Percentiles rank a stretch among this genome's conserved stretches.
Conservation (phyloP, 1,284 basidiomycete genomes). For the Ganoderma lingzhi region DNA sequence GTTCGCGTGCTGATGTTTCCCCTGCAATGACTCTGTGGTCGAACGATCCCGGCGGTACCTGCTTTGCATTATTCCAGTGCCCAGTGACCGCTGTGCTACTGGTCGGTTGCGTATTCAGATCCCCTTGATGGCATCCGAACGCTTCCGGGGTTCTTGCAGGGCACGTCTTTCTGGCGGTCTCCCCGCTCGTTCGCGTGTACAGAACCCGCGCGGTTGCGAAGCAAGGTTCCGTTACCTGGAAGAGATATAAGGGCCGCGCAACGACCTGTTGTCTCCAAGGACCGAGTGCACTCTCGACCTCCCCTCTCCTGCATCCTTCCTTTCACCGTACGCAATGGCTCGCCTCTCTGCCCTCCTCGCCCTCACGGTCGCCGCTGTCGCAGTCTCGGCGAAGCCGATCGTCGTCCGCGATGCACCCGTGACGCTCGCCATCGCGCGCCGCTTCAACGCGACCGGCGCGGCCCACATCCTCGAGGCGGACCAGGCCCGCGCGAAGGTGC, state of each 20-base stretch:
- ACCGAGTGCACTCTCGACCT: slow-evolving; percentile 15
- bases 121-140: not conserved
- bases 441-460: slow-evolving; percentile 34
- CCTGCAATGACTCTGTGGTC: not conserved
- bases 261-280: slow-evolving; percentile 9
- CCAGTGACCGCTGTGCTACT: not conserved
- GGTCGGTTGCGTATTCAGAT: not conserved
- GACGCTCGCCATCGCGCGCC: slow-evolving; percentile 36
- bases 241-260: not conserved
- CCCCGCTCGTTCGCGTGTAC: not conserved
- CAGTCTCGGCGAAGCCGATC: slow-evolving; percentile 34
- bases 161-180: not conserved
- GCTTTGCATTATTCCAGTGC: not conserved
- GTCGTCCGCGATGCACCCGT: slow-evolving; percentile 36
- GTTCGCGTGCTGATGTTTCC: slow-evolving; percentile 12
- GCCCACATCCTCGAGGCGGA: slow-evolving; percentile 34
- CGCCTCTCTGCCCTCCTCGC: slow-evolving; percentile 30
- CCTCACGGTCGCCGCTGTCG: slow-evolving; percentile 27
- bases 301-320: slow-evolving; percentile 5
- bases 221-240: not conserved
- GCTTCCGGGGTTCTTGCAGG: not conserved
- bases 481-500: slow-evolving; percentile 36
- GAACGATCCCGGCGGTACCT: not conserved
- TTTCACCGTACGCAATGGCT: slow-evolving; percentile 25
- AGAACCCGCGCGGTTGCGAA: not conserved